Evolutionary conservation across 2,329 filamentous ascomycete genomes (phyloP), one percentile per base, ranked within the genome.

Genomic region (Lecanicillium sp.): DNA sequence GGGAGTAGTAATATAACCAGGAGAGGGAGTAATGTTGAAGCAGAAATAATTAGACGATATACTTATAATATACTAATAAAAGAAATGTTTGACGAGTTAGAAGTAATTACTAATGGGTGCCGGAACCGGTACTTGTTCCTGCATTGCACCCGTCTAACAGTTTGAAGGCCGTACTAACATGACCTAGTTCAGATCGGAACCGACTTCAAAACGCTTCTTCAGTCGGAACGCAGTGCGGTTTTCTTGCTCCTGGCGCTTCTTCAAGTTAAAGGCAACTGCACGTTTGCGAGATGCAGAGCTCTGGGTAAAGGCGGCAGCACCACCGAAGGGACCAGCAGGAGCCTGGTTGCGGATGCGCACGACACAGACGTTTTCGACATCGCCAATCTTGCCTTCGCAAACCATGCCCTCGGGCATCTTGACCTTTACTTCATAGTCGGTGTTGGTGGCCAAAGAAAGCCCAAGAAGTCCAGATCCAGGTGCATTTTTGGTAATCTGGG

Each of bases 391-490:
- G n/a, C 36, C 33, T 12, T 29, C 17, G 36, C 32, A 35, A 10
- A 71, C 77, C 74, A 79, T 80, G 42, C 76, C 77, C 4, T 47
- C 44, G 22, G 77, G 77, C 71, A 81, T 78, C 56, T 77, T 68
- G 39, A 80, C 69, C 43, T 67, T 70, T 51, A 81, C 59, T 37
- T 72, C 72, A 62, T 77, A 81, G 50, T 81, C 77, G 49, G 65
- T 77, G 48, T 65, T 73, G 35, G 65, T 64, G 19, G 74, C 72
- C 13, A 60, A 59, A 5, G 73, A 78, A 27, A 78, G 60, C 42
- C 76, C 76, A 10, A 61, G 64, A 46, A 76, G 34, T 13, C 56
- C 66, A 40, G 69, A 53, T 35, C 76, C 76, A 31, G 75, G 75
- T 5, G 79, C 73, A 52, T 80, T 66, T 56, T 73, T 68, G 32